Evolutionary conservation across 306 rosid species (phyloP).

Genomic region (Trifolium dubium): DNA sequence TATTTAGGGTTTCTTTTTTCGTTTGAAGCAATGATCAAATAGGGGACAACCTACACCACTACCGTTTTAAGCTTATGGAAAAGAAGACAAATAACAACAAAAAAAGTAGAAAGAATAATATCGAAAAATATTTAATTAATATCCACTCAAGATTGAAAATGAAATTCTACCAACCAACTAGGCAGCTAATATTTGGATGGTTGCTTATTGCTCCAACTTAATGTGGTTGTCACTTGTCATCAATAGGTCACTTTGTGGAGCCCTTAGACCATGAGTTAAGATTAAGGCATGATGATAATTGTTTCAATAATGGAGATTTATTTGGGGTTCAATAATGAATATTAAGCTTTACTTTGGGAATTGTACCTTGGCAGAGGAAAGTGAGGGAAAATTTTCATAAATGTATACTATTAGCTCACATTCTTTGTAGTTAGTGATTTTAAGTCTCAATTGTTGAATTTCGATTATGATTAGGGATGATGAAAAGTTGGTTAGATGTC

Average conservation of each 20-base stretch:
- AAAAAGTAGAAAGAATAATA: not conserved
- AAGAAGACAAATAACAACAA: conserved; percentile 6
- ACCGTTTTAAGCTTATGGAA: not conserved
- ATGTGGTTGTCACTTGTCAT: conserved; percentile 19
- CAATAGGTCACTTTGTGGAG: conserved; percentile 19
- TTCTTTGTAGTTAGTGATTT: too few relatives aligned
- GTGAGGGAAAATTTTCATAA: not conserved
- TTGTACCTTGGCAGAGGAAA: not conserved
- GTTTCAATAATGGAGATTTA: not conserved
- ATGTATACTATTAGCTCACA: too few relatives aligned
- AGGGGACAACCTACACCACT: not conserved
- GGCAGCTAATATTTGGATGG: conserved; percentile 4
- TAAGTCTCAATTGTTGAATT: too few relatives aligned
- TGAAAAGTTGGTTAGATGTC: too few relatives aligned
- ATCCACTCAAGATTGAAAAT: conserved; percentile 29
- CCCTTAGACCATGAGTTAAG: conserved; percentile 28
- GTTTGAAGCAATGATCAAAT: conserved; percentile 32
- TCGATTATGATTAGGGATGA: too few relatives aligned
- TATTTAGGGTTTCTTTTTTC: not conserved
- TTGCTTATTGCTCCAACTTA: conserved; percentile 26
- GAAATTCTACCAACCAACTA: conserved; percentile 24
- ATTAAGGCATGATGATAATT: conserved; percentile 3
- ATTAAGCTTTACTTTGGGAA: not conserved
- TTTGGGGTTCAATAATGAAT: not conserved
- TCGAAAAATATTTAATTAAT: not conserved